Evolutionary conservation across 2,329 filamentous ascomycete species (phyloP), one percentile per base, ranked within the genome.

Genomic region (Lasiodiplodia sp.): DNA sequence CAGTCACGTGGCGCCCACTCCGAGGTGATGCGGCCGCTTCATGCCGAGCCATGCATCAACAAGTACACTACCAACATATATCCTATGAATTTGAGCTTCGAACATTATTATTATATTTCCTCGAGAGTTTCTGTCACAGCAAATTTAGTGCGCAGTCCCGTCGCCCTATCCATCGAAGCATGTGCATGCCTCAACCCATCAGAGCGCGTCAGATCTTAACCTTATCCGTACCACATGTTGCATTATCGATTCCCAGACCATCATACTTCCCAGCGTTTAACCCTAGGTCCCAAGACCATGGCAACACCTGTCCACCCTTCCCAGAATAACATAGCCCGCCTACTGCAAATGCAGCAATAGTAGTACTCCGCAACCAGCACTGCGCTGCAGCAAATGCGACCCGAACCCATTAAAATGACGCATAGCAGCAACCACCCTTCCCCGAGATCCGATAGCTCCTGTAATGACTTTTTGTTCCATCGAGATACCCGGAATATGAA

Each of bases 341-440:
- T 38, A 5, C 3, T n/a, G 44, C 18, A 52, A 52, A 23, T 25
- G 25, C 60, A 53, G 40, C 60, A 34, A 64, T 25, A 31, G 51
- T 64, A 64, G 51, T 64, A 64, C 60, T 64, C 60, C 60, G 23
- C n/a, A 38, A 38, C 47, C 60, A 2, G 28, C 47, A 25, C 44
- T 10, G 44, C 60, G 47, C 31, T 52, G 28, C 31, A 64, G 28
- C 60, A 25, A 6, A 25, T 64, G 60, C 47, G n/a, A 52, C 11
- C 44, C 44, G 28, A 64, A 64, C 28, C 44, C 60, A 64, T 47
- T 25, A n/a, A n/a, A 38, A 38, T 21, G 16, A 25, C n/a, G 28
- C 60, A 38, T n/a, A 38, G 28, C 60, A 64, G 23, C 38, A 25
- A 12, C n/a, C 44, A 12, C 28, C n/a, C 21, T 18, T 25, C 1